Evolutionary conservation across 2,329 filamentous ascomycete species (phyloP).

Genomic region (Nothopassalora personata): DNA sequence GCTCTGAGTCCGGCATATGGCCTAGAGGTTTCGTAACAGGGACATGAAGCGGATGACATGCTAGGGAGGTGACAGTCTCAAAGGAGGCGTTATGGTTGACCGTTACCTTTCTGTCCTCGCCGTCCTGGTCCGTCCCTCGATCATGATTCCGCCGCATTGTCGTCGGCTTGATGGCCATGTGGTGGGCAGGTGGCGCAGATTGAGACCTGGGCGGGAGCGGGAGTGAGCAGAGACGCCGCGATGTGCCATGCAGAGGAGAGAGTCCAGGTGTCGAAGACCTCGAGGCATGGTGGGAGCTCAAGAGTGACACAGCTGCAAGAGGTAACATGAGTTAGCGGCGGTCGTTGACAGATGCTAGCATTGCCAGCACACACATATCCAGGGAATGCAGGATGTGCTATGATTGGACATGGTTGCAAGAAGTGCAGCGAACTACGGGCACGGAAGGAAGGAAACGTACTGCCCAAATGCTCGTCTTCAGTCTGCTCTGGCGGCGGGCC

Average conservation of each 20-base stretch:
- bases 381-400: constrained; percentile 16
- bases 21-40: not conserved
- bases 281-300: constrained; percentile 23
- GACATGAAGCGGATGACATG: not conserved
- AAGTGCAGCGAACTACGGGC: constrained; percentile 16
- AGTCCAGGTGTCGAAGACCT: constrained; percentile 21
- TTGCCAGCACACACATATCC: constrained; percentile 32
- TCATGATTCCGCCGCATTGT: constrained; percentile 4
- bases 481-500: constrained; percentile 19
- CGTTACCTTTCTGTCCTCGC: not conserved
- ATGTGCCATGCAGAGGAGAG: constrained; percentile 22
- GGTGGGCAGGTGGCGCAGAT: constrained; percentile 13
- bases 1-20: constrained; percentile 2
- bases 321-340: constrained; percentile 29
- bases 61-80: not conserved
- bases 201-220: constrained; percentile 9
- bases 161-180: constrained; percentile 21
- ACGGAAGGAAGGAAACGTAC: constrained; percentile 21
- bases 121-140: not conserved
- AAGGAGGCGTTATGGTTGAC: not conserved
- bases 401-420: constrained; percentile 22
- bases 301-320: constrained; percentile 31
- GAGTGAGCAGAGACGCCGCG: constrained; percentile 18
- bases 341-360: constrained; percentile 29
- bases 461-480: constrained; percentile 16